Evolutionary conservation across 305 asterid species (phyloP).

Genomic region (Lippia alba): DNA sequence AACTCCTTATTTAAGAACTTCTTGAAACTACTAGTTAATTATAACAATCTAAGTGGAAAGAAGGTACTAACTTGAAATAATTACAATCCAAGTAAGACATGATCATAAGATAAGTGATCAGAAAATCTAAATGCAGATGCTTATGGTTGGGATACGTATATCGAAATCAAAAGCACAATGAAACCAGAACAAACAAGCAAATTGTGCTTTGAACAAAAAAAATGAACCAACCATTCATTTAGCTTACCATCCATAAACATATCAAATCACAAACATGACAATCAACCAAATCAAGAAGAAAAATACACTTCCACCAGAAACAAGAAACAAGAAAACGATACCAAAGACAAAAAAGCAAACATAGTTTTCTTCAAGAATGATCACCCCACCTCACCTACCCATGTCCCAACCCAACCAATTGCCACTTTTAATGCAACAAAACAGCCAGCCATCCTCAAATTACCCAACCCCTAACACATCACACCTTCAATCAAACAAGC

Average conservation of each 20-base stretch:
- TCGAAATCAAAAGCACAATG: not conserved
- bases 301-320: not conserved
- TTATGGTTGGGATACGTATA: not conserved
- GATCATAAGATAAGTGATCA: conserved; percentile 8
- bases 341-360: conserved; percentile 5
- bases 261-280: conserved; percentile 13
- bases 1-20: conserved; percentile 1
- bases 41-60: not conserved
- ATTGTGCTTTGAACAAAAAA: not conserved
- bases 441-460: not conserved
- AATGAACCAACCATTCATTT: not conserved
- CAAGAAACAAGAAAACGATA: conserved; percentile 14
- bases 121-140: conserved; percentile 15
- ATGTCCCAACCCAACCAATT: not conserved
- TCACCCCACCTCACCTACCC: not conserved
- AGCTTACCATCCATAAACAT: conserved; percentile 8
- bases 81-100: not conserved
- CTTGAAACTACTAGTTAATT: conserved; percentile 21
- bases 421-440: not conserved
- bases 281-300: not conserved
- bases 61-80: conserved; percentile 6
- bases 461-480: conserved; percentile 4
- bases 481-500: not conserved
- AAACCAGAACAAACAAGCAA: conserved; percentile 1
- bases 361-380: not conserved